phyloP scores from a whole-genome alignment of 495 filamentous ascomycete genomes.

The Aspergillus carlsbadensis region DNA sequence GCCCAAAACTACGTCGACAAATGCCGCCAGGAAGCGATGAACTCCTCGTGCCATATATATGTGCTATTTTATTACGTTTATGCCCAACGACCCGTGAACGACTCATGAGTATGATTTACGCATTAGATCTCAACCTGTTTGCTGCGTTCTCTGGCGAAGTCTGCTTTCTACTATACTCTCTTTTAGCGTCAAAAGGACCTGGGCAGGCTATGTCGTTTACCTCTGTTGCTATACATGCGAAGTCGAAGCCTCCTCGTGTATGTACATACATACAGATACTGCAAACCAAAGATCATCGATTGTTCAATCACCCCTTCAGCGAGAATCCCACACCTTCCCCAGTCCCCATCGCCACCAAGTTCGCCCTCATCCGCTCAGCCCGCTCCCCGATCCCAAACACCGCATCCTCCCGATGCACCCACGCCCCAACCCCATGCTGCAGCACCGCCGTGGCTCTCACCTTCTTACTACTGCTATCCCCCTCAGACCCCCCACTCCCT shows the following conservation, averaged over 20 bases:
- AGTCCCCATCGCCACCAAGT: constrained; percentile 59
- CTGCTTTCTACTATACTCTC: background rate
- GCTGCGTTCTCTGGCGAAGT: constrained; percentile 1
- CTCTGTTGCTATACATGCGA: background rate
- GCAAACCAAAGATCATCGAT: background rate
- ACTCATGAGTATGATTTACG: constrained; percentile 17
- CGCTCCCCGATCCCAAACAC: constrained; percentile 53
- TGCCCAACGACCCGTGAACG: constrained; percentile 35
- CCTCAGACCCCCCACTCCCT: constrained; percentile 32
- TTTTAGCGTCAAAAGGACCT: background rate
- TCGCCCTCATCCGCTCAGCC: constrained; percentile 49
- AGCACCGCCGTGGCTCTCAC: constrained; percentile 73
- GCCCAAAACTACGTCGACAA: constrained; percentile 34
- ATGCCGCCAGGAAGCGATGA: constrained; percentile 35
- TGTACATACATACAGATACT: background rate
- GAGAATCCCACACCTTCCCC: constrained; percentile 60
- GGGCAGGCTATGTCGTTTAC: background rate
- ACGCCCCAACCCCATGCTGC: constrained; percentile 80
- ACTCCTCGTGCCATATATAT: constrained; percentile 33
- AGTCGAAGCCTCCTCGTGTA: background rate
- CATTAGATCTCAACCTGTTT: constrained; percentile 15
- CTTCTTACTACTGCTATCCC: constrained; percentile 31
- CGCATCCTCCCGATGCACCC: constrained; percentile 57
- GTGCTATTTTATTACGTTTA: constrained; percentile 40
- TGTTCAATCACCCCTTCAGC: constrained; percentile 37